Percentiles rank a stretch among this genome's conserved stretches.
phyloP scores from a whole-genome alignment of 345 rosid species.

The Murraya paniculata region DNA sequence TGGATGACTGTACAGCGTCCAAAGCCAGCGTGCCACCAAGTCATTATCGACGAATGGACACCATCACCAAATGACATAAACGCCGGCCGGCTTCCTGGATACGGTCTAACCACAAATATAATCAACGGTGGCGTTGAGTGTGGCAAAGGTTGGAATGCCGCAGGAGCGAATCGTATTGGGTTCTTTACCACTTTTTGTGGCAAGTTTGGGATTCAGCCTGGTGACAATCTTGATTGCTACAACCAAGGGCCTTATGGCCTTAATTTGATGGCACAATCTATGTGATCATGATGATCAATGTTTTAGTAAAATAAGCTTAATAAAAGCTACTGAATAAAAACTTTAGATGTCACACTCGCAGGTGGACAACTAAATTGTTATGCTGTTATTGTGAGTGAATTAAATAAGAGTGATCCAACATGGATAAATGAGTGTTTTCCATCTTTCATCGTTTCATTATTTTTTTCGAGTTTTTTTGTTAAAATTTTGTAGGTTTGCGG shows the following conservation, averaged over 20 bases:
- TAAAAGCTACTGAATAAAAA: not conserved
- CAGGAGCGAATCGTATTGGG: slow-evolving; percentile 47
- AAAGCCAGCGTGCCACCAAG: slow-evolving; percentile 61
- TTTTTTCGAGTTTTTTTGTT: too few relatives aligned
- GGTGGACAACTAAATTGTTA: not conserved
- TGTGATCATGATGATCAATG: not conserved
- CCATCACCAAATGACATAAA: slow-evolving; percentile 32
- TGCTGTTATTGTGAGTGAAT: not conserved
- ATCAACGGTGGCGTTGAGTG: slow-evolving; percentile 70
- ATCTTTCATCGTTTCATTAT: too few relatives aligned
- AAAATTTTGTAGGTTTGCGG: too few relatives aligned
- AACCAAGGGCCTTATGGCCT: slow-evolving; percentile 35
- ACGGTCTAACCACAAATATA: slow-evolving; percentile 52
- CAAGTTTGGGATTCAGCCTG: slow-evolving; percentile 38
- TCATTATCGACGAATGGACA: slow-evolving; percentile 41
- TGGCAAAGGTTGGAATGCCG: slow-evolving; percentile 31
- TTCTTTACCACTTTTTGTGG: slow-evolving; percentile 52
- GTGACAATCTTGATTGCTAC: slow-evolving; percentile 58
- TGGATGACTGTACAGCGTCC: slow-evolving; percentile 65
- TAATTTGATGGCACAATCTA: slow-evolving; percentile 4
- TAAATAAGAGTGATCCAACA: too few relatives aligned
- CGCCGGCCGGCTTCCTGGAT: slow-evolving; percentile 50
- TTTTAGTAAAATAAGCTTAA: not conserved
- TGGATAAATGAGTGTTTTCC: too few relatives aligned
- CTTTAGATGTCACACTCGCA: not conserved